Evolutionary conservation across 768 basidiomycete species (phyloP).

Genomic region (Naganishia onofrii): DNA sequence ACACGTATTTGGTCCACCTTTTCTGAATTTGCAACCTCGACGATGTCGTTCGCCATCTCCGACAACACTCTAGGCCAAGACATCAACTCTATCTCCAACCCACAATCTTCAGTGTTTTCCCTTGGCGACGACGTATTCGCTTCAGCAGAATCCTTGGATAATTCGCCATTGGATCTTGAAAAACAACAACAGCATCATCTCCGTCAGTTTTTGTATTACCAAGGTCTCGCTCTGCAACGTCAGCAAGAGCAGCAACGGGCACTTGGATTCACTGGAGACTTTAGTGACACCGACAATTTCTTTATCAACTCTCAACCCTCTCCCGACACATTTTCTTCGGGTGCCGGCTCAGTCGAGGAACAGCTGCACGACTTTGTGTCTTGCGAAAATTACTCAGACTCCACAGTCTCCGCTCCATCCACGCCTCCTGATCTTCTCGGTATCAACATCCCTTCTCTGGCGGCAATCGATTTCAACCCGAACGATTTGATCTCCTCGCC

Average conservation of each 20-base stretch:
- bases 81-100: background rate
- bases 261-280: no score
- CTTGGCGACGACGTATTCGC: background rate
- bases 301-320: background rate
- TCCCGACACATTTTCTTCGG: background rate
- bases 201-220: constrained; percentile 27
- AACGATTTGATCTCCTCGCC: constrained; percentile 4
- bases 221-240: constrained; percentile 21
- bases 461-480: background rate
- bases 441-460: constrained; percentile 6
- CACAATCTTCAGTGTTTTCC: background rate
- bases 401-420: constrained; percentile 8
- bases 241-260: constrained; percentile 15
- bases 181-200: constrained; percentile 30
- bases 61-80: constrained; percentile 1
- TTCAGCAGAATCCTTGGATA: background rate
- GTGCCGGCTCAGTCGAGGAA: constrained; percentile 6
- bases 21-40: background rate
- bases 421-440: constrained; percentile 11
- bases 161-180: constrained; percentile 19
- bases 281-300: background rate
- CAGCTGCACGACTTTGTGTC: constrained; percentile 14
- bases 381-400: background rate
- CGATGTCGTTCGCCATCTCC: constrained; percentile 18
- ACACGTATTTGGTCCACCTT: background rate